Base-by-base conservation (phyloP, 495 filamentous ascomycete genomes). In the Aspergillus sclerotiicarbonarius region DNA sequence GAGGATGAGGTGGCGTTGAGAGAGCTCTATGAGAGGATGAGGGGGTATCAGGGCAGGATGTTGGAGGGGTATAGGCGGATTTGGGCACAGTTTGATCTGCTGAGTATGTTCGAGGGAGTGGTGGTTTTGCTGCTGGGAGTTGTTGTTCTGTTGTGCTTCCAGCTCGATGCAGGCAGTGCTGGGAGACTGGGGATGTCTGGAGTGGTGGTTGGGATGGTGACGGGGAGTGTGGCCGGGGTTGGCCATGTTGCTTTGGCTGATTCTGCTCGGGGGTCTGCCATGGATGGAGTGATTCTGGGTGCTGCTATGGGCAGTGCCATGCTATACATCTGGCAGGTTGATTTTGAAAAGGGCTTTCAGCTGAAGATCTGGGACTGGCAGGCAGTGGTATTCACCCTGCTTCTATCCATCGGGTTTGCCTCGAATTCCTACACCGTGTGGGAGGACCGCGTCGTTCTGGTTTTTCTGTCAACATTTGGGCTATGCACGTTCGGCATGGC, bases 361-460 rank as follows among this genome's bases (percentile, higher is more conserved):
- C 41, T 70, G 76, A 60, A 79, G 63, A 47, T 74, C 69, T 96
- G 92, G 93, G 88, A 90, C n/a, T 89, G 88, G 84, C 76, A 95
- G 54, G 85, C 89, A 1, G 69, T 91, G 41, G 68, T 91, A 30
- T 89, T 95, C 60, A 92, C 91, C 0, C 66, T 89, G 33, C 82
- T 84, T 60, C 89, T 93, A 65, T 92, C 90, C n/a, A 74, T 88
- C 62, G 92, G 91, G 35, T 97, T 96, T 71, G 93, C 91, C 0
- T 92, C 93, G 4, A 98, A 97, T 70, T 96, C 93, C 3, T 98
- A 90, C 73, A 96, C 91, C 9, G 93, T 98, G 61, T 97, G 94
- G 93, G 93, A 98, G 75, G 94, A 96, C 60, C 87, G 90, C 13
- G 94, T 95, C 48, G 78, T 94, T 13, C 75, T 91, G 3, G 93